Conservation (phyloP, 1,139 yeast genomes). For the Kazachstania sp. region DNA sequence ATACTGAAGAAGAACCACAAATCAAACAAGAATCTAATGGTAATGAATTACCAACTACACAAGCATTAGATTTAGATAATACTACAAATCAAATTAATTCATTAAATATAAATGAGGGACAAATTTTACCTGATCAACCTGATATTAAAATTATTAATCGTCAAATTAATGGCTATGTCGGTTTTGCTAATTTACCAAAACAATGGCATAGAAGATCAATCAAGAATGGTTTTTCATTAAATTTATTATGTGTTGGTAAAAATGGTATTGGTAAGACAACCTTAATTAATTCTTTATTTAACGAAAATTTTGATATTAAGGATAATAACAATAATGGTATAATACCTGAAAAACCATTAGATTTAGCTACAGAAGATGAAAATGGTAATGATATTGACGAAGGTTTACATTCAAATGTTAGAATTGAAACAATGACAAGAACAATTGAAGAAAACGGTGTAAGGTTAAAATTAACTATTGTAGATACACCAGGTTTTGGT, state of each 20-base stretch:
- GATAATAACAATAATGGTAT: conserved; percentile 3
- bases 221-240: conserved; percentile 88
- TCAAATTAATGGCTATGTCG: conserved; percentile 86
- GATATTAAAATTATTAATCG: conserved; percentile 57
- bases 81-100: not conserved
- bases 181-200: conserved; percentile 95
- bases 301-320: conserved; percentile 50
- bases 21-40: not conserved
- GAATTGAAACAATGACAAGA: conserved; percentile 58
- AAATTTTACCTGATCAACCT: conserved; percentile 31
- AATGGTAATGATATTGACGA: conserved; percentile 10
- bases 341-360: not conserved
- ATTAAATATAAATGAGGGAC: conserved; percentile 11
- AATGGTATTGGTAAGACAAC: conserved; percentile 93
- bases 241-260: conserved; percentile 85
- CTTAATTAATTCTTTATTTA: conserved; percentile 82
- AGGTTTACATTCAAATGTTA: conserved; percentile 37
- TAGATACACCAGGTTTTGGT: conserved; percentile 93
- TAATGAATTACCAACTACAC: conserved; percentile 2
- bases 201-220: conserved; percentile 97
- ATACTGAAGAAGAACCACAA: not conserved
- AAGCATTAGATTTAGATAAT: conserved; percentile 1
- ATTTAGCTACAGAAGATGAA: conserved; percentile 4
- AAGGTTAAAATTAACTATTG: conserved; percentile 70
- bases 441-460: conserved; percentile 93